Evolutionary conservation across 78 protist species (phyloP), one percentile per base, ranked within the genome.

Genomic region (Dictyostelium intermedium): DNA sequence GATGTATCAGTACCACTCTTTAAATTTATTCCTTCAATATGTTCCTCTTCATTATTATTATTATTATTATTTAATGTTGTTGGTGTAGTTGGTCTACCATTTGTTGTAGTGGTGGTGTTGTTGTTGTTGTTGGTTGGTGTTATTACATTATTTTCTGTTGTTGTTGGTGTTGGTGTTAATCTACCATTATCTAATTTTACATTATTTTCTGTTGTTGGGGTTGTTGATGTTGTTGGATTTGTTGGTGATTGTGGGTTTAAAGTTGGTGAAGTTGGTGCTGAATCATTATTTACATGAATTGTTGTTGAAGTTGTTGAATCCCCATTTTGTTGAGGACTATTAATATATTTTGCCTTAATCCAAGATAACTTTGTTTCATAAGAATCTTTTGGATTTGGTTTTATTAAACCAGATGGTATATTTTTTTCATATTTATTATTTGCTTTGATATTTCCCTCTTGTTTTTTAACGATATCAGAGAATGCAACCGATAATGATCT

Each of bases 341-440:
- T 39, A 3, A 80, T 35, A 81, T 89, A 89, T 83, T 89, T 89
- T 47, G 94, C 85, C 35, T 50, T 45, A 14, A 89, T 89, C 94
- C 94, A 89, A 60, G 94, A 11, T 10, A 61, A 32, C 39, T 83
- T 80, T 45, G 61, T 63, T 23, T 89, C 94, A 80, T 63, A 39
- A 41, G 77, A 50, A 70, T 80, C 87, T 63, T 70, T 80, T 56
- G 94, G 74, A 43, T 23, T 63, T 43, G 94, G 94, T 50, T 32
- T 60, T 30, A 8, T n/a, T 7, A 80, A 20, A 9, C 37, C 30
- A 27, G 66, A 8, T 78, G 93, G 93, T 7, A 89, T 41, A 69
- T 78, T 78, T 60, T 43, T 89, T 69, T 89, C 94, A 63, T 80
- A 89, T 35, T 69, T 89, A 7, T 23, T 30, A 50, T 89, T 89